Percentiles rank a stretch among this genome's conserved stretches.
These are phyloP conservation scores for Saccharomycopsis amapae DNA, from an alignment of 805 yeast genomes.

Conservation along the genomic window DNA sequence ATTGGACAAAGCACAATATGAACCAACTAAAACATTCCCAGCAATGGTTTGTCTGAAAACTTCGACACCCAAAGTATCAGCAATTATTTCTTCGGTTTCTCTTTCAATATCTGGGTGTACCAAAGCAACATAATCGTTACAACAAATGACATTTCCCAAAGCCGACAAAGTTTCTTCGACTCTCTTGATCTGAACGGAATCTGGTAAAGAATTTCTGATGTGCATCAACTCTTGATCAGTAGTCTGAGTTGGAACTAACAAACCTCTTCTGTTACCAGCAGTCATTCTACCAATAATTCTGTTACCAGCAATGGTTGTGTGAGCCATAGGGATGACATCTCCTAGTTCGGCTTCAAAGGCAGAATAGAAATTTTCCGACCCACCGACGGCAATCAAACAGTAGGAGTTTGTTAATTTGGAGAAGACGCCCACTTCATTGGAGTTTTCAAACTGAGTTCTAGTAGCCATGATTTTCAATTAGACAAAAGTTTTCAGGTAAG, in stretches of 20 bases:
- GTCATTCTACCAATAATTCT: constrained; percentile 97
- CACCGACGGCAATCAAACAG: constrained; percentile 95
- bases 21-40: constrained; percentile 95
- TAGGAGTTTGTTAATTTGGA: constrained; percentile 93
- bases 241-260: constrained; percentile 94
- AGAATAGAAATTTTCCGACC: constrained; percentile 80
- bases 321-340: constrained; percentile 92
- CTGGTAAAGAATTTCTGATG: constrained; percentile 93
- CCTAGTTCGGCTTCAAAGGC: constrained; percentile 98
- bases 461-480: constrained; percentile 42
- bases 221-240: constrained; percentile 98
- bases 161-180: constrained; percentile 97
- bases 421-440: constrained; percentile 90
- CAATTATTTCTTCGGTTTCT: constrained; percentile 97
- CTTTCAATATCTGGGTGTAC: constrained; percentile 99
- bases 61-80: constrained; percentile 97
- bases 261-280: constrained; percentile 96
- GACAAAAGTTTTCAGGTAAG: neutral
- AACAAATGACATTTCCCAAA: constrained; percentile 94
- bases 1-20: constrained; percentile 89
- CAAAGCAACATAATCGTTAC: constrained; percentile 97
- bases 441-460: constrained; percentile 76
- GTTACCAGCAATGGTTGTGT: constrained; percentile 97
- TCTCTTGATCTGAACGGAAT: constrained; percentile 89
- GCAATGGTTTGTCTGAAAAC: constrained; percentile 99